Base-by-base conservation (phyloP, 1,284 basidiomycete genomes). In the Sutorius eximius region DNA sequence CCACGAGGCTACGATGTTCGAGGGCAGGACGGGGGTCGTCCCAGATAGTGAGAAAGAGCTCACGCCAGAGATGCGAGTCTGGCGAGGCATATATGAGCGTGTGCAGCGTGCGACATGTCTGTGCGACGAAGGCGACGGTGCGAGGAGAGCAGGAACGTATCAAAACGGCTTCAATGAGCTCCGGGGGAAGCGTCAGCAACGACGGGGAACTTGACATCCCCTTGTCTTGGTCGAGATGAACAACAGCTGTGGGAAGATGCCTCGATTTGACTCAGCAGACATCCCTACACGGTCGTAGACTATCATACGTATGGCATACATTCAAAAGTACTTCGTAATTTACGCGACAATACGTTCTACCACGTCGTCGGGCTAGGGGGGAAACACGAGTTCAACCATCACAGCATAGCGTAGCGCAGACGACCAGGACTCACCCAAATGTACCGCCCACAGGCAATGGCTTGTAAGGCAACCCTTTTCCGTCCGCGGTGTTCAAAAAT, bases 51-150 rank as follows among this genome's bases (percentile, higher is more conserved):
- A 83, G 69, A 63, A 80, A 83, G 41, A 83, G 67, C 52, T 77
- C 72, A 27, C 81, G 69, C 82, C 82, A 83, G 18, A 84, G 69
- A 60, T 82, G 81, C 11, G 72, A 67, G 60, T 82, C 78, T 0
- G 66, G 49, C 1, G 75, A 65, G 20, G 63, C 61, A 60, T 80
- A 79, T 20, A 83, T 66, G 36, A 82, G 67, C 6, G 64, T 61
- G 46, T 64, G 62, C 49, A 80, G 68, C 30, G 65, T 57, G 15
- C 68, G 72, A 57, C 77, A 81, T 12, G 80, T 80, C 59, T 73
- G 73, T 5, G 78, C 70, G 36, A 82, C 61, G 16, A 72, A 64
- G 7, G 79, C 66, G 42, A 79, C 71, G 1, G 74, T 62, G 45
- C 63, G 58, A 6, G 76, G 73, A 1, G 64, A 66, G 11, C 74